phyloP scores from a whole-genome alignment of 1,139 yeast species.

The Kurtzmaniella quercitrusa region DNA sequence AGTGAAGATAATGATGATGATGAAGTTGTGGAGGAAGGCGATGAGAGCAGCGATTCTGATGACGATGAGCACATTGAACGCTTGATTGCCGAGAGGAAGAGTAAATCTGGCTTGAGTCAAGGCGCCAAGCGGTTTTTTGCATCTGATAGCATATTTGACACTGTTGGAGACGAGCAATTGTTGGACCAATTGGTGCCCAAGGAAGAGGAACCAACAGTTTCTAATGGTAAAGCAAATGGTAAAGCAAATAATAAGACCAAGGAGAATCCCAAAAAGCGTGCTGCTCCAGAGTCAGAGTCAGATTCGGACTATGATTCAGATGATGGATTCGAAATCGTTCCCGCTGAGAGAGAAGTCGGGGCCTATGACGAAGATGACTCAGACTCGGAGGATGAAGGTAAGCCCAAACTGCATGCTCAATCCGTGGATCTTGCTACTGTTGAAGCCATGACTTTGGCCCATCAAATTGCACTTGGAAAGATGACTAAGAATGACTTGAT shows the following conservation, averaged over 20 bases:
- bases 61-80: slow-evolving; percentile 72
- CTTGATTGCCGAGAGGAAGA: slow-evolving; percentile 54
- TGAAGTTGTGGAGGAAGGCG: slow-evolving; percentile 36
- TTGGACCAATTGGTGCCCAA: slow-evolving; percentile 23
- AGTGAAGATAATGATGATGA: slow-evolving; percentile 36
- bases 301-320: slow-evolving; percentile 40
- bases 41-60: slow-evolving; percentile 48
- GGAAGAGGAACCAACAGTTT: slow-evolving; percentile 4
- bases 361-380: slow-evolving; percentile 13
- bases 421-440: slow-evolving; percentile 85
- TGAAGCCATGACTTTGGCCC: slow-evolving; percentile 97
- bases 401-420: slow-evolving; percentile 47
- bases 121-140: slow-evolving; percentile 77
- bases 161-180: slow-evolving; percentile 47
- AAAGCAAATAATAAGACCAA: slow-evolving; percentile 16
- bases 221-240: slow-evolving; percentile 9
- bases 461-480: slow-evolving; percentile 88
- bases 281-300: slow-evolving; percentile 38
- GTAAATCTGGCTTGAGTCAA: slow-evolving; percentile 54
- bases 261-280: slow-evolving; percentile 8
- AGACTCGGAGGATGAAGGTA: slow-evolving; percentile 37
- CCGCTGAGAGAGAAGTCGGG: slow-evolving; percentile 28
- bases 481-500: slow-evolving; percentile 76
- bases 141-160: slow-evolving; percentile 68
- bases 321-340: slow-evolving; percentile 44